Conservation (phyloP, 257 asterid species). For the Solanum lycopersicoides region DNA sequence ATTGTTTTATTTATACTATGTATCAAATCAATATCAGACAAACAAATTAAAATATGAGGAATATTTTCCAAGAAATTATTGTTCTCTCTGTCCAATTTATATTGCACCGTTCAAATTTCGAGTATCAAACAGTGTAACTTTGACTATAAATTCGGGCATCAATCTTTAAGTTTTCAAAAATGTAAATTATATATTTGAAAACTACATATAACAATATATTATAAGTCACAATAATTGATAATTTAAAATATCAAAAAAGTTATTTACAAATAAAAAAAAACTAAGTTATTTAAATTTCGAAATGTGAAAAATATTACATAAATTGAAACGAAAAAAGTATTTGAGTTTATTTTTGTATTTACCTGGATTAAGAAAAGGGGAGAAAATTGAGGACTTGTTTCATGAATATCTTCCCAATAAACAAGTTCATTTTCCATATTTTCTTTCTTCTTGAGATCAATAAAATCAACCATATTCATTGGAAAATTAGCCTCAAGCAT, state of each 20-base stretch:
- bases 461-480: constrained; percentile 31
- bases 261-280: rapidly evolving
- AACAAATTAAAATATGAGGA: not conserved
- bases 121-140: not conserved
- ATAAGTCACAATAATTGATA: no score
- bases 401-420: constrained; percentile 52
- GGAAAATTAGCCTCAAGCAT: constrained; percentile 34
- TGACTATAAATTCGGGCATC: not conserved
- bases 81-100: not conserved
- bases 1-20: not conserved
- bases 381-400: constrained; percentile 40
- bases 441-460: constrained; percentile 19
- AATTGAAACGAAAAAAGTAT: not conserved
- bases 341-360: not conserved
- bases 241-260: no score
- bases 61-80: not conserved
- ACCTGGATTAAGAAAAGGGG: constrained; percentile 75
- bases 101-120: not conserved
- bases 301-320: not conserved
- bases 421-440: constrained; percentile 31
- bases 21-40: not conserved
- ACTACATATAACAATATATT: rapidly evolving
- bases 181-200: not conserved
- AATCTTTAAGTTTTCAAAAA: not conserved
- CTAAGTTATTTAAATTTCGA: rapidly evolving